Conservation (phyloP, 2,329 filamentous ascomycete species). For the Cladosporium austrohemisphaericum region DNA sequence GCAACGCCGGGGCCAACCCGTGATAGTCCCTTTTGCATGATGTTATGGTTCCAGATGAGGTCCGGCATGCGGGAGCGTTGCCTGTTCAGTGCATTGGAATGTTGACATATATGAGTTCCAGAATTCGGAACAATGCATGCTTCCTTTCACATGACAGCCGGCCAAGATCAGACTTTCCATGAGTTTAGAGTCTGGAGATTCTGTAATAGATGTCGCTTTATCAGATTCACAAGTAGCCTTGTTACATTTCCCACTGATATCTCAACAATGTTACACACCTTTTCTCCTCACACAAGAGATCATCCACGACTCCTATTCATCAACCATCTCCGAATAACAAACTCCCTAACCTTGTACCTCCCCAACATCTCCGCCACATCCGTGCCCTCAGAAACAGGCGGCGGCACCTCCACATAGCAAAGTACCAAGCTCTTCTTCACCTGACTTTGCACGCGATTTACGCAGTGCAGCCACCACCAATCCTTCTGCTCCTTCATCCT, state of each 20-base stretch:
- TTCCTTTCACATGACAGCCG: too few relatives aligned
- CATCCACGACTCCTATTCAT: slow-evolving; percentile 57
- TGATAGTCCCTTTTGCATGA: slow-evolving; percentile 6
- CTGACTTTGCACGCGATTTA: slow-evolving; percentile 84
- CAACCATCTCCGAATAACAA: slow-evolving; percentile 78
- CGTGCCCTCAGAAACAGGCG: slow-evolving; percentile 52
- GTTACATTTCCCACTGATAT: not conserved
- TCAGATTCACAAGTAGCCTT: not conserved
- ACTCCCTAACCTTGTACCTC: slow-evolving; percentile 73
- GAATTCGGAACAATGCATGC: too few relatives aligned
- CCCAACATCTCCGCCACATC: slow-evolving; percentile 59
- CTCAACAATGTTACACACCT: not conserved
- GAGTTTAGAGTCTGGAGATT: too few relatives aligned
- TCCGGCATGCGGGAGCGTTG: slow-evolving; percentile 33
- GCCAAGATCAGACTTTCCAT: too few relatives aligned
- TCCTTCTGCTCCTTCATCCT: slow-evolving; percentile 50
- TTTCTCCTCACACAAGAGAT: not conserved
- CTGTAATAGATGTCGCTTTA: too few relatives aligned
- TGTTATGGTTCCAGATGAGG: slow-evolving; percentile 30
- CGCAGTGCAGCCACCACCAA: slow-evolving; percentile 83
- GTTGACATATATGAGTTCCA: slow-evolving; percentile 21
- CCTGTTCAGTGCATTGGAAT: slow-evolving; percentile 37
- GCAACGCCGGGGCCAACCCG: too few relatives aligned
- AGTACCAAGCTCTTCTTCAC: slow-evolving; percentile 87
- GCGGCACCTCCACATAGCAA: slow-evolving; percentile 86